These are phyloP conservation scores for Linum lewisii DNA, from an alignment of 345 rosid species.

Conservation along the genomic window DNA sequence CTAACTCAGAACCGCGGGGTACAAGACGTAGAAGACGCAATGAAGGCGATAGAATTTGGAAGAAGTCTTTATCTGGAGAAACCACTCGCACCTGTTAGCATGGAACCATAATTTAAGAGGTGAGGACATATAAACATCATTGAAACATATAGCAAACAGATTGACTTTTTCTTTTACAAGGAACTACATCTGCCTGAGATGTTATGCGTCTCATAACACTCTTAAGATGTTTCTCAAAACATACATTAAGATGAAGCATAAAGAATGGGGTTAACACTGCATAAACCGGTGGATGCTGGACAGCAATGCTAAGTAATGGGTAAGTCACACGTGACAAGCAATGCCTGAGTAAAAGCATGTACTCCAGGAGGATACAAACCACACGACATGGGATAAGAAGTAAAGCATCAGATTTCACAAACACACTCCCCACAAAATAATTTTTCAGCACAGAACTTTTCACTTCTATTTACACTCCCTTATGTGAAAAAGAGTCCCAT, in stretches of 20 bases:
- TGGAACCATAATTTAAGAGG: neutral
- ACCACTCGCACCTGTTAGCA: constrained; percentile 75
- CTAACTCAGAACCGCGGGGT: constrained; percentile 88
- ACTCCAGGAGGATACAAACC: neutral
- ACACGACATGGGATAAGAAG: neutral
- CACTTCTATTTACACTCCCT: too few relatives aligned
- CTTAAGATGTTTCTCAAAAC: neutral
- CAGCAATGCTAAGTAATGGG: too few relatives aligned
- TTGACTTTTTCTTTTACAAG: neutral
- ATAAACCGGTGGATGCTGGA: too few relatives aligned
- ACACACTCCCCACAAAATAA: too few relatives aligned
- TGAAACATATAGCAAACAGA: neutral
- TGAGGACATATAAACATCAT: neutral
- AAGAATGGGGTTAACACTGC: too few relatives aligned
- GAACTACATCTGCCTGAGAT: neutral
- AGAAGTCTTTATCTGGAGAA: constrained; percentile 98
- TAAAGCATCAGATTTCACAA: too few relatives aligned
- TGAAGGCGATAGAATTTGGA: constrained; percentile 90
- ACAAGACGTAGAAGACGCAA: constrained; percentile 87
- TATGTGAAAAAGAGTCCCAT: constrained; percentile 1
- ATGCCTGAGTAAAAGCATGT: neutral
- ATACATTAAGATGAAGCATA: neutral
- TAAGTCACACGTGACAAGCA: too few relatives aligned
- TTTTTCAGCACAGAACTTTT: too few relatives aligned
- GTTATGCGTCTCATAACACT: neutral